phyloP scores from a whole-genome alignment of 306 rosid genomes.

The Prinsepia uniflora region DNA sequence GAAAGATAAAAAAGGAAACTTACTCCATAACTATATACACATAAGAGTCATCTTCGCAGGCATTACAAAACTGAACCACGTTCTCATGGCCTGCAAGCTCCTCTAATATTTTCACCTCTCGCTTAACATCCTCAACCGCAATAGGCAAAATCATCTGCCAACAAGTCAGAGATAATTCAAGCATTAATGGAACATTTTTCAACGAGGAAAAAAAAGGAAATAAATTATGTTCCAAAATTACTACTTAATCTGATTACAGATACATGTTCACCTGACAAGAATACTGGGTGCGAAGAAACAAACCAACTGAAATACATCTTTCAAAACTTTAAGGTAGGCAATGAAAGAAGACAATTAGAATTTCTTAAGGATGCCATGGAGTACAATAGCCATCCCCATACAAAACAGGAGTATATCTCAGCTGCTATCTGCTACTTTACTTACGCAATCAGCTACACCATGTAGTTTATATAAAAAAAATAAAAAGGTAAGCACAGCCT shows the following conservation, averaged over 20 bases:
- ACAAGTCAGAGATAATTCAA: constrained; percentile 32
- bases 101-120: constrained; percentile 90
- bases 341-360: not conserved
- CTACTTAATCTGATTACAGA: not conserved
- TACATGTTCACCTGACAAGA: not conserved
- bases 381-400: not conserved
- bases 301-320: not conserved
- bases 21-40: constrained; percentile 99
- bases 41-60: constrained; percentile 85
- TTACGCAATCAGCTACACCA: constrained; percentile 6
- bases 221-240: not conserved
- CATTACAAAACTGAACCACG: constrained; percentile 79
- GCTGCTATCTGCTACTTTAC: constrained; percentile 3
- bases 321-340: not conserved
- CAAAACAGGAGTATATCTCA: not conserved
- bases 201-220: constrained; percentile 1
- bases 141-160: constrained; percentile 95
- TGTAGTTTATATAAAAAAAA: no score
- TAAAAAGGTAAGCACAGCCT: not conserved
- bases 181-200: constrained; percentile 4
- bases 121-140: constrained; percentile 97
- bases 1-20: constrained; percentile 28
- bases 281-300: not conserved
- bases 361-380: not conserved
- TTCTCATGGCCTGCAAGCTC: constrained; percentile 94